Evolutionary conservation across 306 rosid species (phyloP).

Genomic region (Dalbergia oliveri): DNA sequence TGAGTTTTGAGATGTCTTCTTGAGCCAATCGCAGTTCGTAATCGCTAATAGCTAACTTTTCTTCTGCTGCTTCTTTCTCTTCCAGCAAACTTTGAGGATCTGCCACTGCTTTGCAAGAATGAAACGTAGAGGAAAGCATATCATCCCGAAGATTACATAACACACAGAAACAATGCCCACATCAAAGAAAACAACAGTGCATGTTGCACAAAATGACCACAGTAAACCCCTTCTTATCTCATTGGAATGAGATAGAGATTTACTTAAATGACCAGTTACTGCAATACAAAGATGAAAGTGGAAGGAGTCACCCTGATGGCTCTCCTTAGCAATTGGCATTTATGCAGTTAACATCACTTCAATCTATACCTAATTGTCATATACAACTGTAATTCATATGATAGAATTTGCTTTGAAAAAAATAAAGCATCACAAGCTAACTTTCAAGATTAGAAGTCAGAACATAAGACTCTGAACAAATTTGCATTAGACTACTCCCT

Average conservation of each 20-base stretch:
- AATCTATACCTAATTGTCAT: conserved; percentile 8
- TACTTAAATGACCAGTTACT: background rate
- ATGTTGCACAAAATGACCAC: conserved; percentile 10
- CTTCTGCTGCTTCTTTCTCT: conserved; percentile 82
- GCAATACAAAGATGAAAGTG: background rate
- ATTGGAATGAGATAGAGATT: background rate
- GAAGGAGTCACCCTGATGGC: background rate
- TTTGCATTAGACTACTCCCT: background rate
- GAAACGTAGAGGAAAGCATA: conserved; percentile 33
- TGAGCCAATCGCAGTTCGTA: conserved; percentile 94
- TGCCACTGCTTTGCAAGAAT: conserved; percentile 70
- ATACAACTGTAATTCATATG: background rate
- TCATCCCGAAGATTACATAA: conserved; percentile 2
- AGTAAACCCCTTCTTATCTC: background rate
- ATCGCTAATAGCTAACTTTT: conserved; percentile 87
- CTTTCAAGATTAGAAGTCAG: background rate
- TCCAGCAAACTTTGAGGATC: conserved; percentile 93
- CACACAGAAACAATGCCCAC: conserved; percentile 20
- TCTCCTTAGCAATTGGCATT: background rate
- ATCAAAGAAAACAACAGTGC: conserved; percentile 7
- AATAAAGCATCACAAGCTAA: background rate
- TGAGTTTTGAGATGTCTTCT: conserved; percentile 81
- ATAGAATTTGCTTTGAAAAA: background rate
- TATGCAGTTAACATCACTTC: conserved; percentile 3
- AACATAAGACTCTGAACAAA: background rate